Conservation (phyloP, 2,329 filamentous ascomycete species). For the Monosporascus sp. region DNA sequence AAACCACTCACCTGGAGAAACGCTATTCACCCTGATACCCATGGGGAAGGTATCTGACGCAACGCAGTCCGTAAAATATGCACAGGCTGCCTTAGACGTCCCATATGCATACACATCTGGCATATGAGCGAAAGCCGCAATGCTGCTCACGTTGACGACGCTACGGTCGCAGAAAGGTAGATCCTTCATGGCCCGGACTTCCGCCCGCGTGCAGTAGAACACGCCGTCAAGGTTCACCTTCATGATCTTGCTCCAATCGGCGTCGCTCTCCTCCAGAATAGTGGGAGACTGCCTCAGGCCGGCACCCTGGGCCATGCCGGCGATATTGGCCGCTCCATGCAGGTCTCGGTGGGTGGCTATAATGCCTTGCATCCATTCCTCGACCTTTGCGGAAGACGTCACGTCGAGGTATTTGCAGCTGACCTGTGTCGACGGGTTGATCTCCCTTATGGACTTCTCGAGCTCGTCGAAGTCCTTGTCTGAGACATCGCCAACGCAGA, state of each 20-base stretch:
- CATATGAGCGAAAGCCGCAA: background rate
- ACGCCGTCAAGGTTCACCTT: background rate
- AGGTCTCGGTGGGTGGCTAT: too few relatives aligned
- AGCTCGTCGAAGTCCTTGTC: too few relatives aligned
- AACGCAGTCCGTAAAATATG: background rate
- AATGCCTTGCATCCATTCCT: too few relatives aligned
- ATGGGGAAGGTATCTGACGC: background rate
- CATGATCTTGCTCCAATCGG: background rate
- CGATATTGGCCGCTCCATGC: too few relatives aligned
- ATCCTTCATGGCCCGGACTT: background rate
- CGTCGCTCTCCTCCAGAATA: background rate
- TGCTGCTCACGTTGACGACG: background rate
- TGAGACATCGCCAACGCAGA: too few relatives aligned
- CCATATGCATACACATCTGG: background rate
- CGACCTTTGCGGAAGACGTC: too few relatives aligned
- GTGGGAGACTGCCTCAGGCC: too few relatives aligned
- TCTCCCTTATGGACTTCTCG: too few relatives aligned
- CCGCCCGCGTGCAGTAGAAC: background rate
- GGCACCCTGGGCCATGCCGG: too few relatives aligned
- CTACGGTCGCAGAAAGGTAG: background rate
- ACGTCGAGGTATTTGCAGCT: too few relatives aligned
- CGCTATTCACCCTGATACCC: background rate
- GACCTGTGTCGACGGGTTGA: too few relatives aligned
- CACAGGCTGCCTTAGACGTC: background rate
- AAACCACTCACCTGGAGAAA: background rate